phyloP scores from a whole-genome alignment of 192 early-diverging fungal genomes.

The Irineochytrium annulatum region DNA sequence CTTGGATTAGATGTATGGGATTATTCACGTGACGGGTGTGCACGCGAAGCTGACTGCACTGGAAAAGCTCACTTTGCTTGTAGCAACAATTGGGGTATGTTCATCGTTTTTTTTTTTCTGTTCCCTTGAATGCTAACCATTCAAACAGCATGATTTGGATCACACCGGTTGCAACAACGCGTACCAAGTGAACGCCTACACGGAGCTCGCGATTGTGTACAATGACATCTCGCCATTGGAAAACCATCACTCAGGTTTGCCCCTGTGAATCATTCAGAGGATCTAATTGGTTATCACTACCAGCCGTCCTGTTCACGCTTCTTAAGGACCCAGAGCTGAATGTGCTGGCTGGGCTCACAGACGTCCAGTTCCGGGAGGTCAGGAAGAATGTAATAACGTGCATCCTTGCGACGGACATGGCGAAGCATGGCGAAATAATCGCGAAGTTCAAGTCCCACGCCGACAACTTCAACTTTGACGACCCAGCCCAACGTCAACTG shows the following conservation, averaged over 20 bases:
- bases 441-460: conserved; percentile 33
- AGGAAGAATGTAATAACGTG: conserved; percentile 46
- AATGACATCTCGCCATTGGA: conserved; percentile 47
- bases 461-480: conserved; percentile 37
- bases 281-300: not conserved
- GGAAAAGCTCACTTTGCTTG: conserved; percentile 33
- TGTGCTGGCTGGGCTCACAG: conserved; percentile 21
- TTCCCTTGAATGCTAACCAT: not conserved
- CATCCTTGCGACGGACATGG: conserved; percentile 52
- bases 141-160: conserved; percentile 27
- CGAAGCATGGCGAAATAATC: conserved; percentile 46
- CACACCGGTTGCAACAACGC: conserved; percentile 49
- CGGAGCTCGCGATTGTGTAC: conserved; percentile 48
- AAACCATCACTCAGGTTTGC: conserved; percentile 43
- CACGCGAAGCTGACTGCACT: conserved; percentile 30
- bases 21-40: conserved; percentile 33
- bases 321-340: conserved; percentile 25
- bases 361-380: conserved; percentile 26
- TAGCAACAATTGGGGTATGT: conserved; percentile 36
- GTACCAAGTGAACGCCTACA: conserved; percentile 49
- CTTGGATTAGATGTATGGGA: conserved; percentile 37
- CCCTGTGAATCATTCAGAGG: not conserved
- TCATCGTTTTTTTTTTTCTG: not conserved
- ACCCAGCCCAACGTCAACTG: conserved; percentile 35
- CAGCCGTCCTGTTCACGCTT: conserved; percentile 37